phyloP scores from a whole-genome alignment of 257 asterid species.

The Jacaranda mimosifolia region DNA sequence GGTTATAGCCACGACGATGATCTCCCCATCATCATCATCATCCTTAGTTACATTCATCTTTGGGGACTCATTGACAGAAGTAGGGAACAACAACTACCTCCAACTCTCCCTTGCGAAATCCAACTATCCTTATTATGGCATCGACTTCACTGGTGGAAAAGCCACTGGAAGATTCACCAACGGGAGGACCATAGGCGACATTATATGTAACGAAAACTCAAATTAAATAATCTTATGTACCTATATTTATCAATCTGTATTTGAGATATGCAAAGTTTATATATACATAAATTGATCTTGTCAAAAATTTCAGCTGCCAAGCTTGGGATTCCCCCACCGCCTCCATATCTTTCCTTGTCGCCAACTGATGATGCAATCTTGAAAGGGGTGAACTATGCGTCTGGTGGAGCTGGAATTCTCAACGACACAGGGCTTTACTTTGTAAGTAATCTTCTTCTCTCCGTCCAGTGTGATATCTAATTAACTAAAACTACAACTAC shows the following conservation, averaged over 20 bases:
- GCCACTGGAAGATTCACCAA: constrained; percentile 88
- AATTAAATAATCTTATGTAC: not conserved
- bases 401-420: constrained; percentile 95
- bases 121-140: constrained; percentile 71
- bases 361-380: constrained; percentile 68
- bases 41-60: constrained; percentile 69
- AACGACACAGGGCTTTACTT: constrained; percentile 87
- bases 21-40: constrained; percentile 38
- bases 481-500: too few species aligned
- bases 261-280: too few species aligned
- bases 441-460: constrained; percentile 44
- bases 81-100: constrained; percentile 81
- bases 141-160: constrained; percentile 67
- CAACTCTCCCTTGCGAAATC: constrained; percentile 74
- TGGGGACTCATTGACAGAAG: constrained; percentile 92
- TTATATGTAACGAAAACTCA: constrained; percentile 49
- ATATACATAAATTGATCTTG: not conserved
- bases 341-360: constrained; percentile 74
- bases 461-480: too few species aligned
- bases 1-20: constrained; percentile 4
- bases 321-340: constrained; percentile 73
- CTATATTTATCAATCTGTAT: too few species aligned
- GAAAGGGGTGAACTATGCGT: constrained; percentile 84
- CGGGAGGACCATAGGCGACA: constrained; percentile 87
- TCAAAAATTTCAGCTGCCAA: constrained; percentile 58